Evolutionary conservation across 106 monocot species (phyloP).

Genomic region (Acanthochlamys bracteata): DNA sequence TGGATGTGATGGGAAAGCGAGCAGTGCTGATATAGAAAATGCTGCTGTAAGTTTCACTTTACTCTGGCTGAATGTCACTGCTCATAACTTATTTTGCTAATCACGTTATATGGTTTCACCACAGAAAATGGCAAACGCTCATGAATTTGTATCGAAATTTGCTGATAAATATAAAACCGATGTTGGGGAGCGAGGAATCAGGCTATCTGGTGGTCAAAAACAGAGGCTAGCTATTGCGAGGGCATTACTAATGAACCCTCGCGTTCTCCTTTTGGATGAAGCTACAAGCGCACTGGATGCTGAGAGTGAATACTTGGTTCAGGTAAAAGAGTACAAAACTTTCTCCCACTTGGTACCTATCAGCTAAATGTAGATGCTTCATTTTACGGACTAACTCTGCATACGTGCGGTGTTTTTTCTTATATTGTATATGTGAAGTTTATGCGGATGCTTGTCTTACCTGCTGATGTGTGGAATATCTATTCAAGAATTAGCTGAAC

Average conservation of each 20-base stretch:
- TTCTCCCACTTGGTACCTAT: too few relatives aligned
- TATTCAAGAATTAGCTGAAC: too few relatives aligned
- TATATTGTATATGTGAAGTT: too few relatives aligned
- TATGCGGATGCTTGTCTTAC: too few relatives aligned
- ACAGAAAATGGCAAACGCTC: slow-evolving; percentile 99
- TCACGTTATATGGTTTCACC: background rate
- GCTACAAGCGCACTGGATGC: slow-evolving; percentile 88
- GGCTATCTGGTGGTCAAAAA: slow-evolving; percentile 96
- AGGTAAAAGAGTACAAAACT: slow-evolving; percentile 27
- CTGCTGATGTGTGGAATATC: too few relatives aligned
- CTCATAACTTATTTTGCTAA: background rate
- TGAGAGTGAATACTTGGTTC: slow-evolving; percentile 98
- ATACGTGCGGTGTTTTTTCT: too few relatives aligned
- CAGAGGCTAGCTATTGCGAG: slow-evolving; percentile 90
- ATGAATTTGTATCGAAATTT: slow-evolving; percentile 83
- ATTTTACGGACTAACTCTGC: too few relatives aligned
- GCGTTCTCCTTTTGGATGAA: slow-evolving; percentile 61
- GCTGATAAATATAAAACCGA: slow-evolving; percentile 81
- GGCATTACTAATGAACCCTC: slow-evolving; percentile 69
- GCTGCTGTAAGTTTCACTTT: slow-evolving; percentile 54
- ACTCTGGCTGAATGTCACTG: background rate
- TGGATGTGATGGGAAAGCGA: slow-evolving; percentile 70
- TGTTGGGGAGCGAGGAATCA: slow-evolving; percentile 79
- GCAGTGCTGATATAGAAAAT: slow-evolving; percentile 63
- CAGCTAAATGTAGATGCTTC: too few relatives aligned